phyloP scores from a whole-genome alignment of 73 alveolate genomes.

The Paramecium sexaurelia region DNA sequence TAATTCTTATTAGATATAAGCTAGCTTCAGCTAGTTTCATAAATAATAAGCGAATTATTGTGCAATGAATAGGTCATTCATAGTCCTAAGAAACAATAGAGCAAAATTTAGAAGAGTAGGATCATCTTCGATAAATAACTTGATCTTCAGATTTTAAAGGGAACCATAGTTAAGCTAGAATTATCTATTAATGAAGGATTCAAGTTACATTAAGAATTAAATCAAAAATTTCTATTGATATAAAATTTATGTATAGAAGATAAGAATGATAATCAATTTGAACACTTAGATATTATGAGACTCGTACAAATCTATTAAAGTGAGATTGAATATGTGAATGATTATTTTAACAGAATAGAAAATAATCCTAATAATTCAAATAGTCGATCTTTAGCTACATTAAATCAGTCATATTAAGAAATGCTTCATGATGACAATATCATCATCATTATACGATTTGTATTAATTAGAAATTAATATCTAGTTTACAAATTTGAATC shows the following conservation, averaged over 20 bases:
- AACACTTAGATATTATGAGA: not conserved
- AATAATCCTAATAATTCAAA: not conserved
- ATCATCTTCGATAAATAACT: not conserved
- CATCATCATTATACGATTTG: not conserved
- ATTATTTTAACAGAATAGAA: not conserved
- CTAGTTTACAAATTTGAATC: not conserved
- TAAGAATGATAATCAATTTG: not conserved
- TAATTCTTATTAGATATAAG: not conserved
- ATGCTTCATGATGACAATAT: not conserved
- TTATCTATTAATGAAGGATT: not conserved
- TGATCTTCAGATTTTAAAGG: not conserved
- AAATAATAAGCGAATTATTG: not conserved
- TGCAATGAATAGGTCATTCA: not conserved
- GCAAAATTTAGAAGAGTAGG: not conserved
- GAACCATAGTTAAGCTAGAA: not conserved
- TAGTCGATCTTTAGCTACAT: not conserved
- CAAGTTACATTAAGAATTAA: not conserved
- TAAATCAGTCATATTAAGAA: not conserved
- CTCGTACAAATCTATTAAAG: not conserved
- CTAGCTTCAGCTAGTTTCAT: not conserved
- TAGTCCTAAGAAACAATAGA: not conserved
- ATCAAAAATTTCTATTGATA: not conserved
- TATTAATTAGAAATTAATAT: not conserved
- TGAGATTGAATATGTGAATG: not conserved
- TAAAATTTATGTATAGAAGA: not conserved